A percentile compares a stretch with the other conserved stretches of the same genome.
These are phyloP conservation scores for Elsinoe perseae DNA, from an alignment of 2,329 filamentous ascomycete genomes.

Conservation along the genomic window DNA sequence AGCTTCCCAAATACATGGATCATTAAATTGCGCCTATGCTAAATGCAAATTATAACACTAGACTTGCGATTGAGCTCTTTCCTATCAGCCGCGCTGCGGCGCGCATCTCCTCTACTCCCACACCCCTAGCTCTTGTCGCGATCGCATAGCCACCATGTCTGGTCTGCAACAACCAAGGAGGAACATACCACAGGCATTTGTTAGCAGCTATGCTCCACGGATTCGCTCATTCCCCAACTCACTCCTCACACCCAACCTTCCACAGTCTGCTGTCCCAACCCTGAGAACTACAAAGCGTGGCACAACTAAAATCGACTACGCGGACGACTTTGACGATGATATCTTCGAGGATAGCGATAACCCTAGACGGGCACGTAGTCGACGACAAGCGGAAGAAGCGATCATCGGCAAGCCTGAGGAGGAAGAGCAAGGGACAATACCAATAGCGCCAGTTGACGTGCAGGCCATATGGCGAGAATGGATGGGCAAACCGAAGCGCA, in stretches of 20 bases:
- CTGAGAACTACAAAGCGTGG: slow-evolving; percentile 92
- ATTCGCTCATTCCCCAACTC: slow-evolving; percentile 87
- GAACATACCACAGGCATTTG: slow-evolving; percentile 71
- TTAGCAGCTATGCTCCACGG: slow-evolving; percentile 85
- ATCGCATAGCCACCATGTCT: neutral
- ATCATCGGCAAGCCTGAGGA: slow-evolving; percentile 53
- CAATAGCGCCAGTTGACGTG: slow-evolving; percentile 66
- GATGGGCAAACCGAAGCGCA: slow-evolving; percentile 66
- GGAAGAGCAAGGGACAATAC: slow-evolving; percentile 78
- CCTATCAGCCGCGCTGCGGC: slow-evolving; percentile 1
- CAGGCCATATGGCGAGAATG: slow-evolving; percentile 93
- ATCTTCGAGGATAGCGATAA: slow-evolving; percentile 70
- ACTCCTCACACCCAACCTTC: slow-evolving; percentile 75
- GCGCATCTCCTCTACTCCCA: neutral
- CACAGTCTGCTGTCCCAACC: slow-evolving; percentile 57
- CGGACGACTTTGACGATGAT: slow-evolving; percentile 88
- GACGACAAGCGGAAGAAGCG: slow-evolving; percentile 59
- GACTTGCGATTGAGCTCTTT: neutral
- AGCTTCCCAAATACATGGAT: neutral
- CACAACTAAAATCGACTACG: slow-evolving; percentile 94
- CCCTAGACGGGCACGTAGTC: slow-evolving; percentile 64
- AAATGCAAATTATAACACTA: neutral
- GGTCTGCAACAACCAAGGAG: neutral
- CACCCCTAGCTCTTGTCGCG: neutral
- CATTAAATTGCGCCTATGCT: neutral